Evolutionary conservation across 2,329 filamentous ascomycete species (phyloP).

Genomic region (Myriosclerotinia curreyana): DNA sequence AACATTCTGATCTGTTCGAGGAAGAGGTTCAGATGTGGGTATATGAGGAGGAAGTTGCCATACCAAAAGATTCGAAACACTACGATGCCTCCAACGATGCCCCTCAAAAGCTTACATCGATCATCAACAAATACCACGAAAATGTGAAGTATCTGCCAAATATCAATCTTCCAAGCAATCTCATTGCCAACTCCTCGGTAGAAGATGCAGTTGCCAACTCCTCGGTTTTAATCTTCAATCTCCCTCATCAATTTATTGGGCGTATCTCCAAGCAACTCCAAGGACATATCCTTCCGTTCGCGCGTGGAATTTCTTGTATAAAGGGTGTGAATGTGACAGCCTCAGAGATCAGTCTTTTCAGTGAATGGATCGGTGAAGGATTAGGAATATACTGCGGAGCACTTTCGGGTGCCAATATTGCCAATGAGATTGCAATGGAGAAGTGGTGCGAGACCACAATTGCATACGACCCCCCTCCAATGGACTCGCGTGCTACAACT

Average conservation of each 20-base stretch:
- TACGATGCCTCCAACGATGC: constrained; percentile 61
- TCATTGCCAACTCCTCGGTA: constrained; percentile 79
- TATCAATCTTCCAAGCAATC: constrained; percentile 76
- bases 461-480: constrained; percentile 86
- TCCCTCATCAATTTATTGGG: constrained; percentile 93
- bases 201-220: constrained; percentile 77
- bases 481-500: constrained; percentile 78
- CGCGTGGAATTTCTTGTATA: constrained; percentile 93
- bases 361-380: constrained; percentile 86
- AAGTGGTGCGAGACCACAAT: constrained; percentile 98
- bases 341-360: constrained; percentile 83
- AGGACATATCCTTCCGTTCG: constrained; percentile 87
- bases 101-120: constrained; percentile 79
- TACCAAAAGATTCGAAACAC: constrained; percentile 69
- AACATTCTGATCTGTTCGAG: constrained; percentile 78
- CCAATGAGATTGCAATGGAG: constrained; percentile 88
- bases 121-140: constrained; percentile 93
- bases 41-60: constrained; percentile 82
- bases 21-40: constrained; percentile 98
- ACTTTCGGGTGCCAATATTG: constrained; percentile 93
- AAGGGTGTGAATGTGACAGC: constrained; percentile 95
- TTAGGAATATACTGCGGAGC: constrained; percentile 96
- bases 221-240: constrained; percentile 91
- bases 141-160: constrained; percentile 98
- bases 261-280: constrained; percentile 79